A percentile compares a stretch with the other conserved stretches of the same genome.
Conservation (phyloP, 1,139 yeast genomes). For the Torulaspora globosa region DNA sequence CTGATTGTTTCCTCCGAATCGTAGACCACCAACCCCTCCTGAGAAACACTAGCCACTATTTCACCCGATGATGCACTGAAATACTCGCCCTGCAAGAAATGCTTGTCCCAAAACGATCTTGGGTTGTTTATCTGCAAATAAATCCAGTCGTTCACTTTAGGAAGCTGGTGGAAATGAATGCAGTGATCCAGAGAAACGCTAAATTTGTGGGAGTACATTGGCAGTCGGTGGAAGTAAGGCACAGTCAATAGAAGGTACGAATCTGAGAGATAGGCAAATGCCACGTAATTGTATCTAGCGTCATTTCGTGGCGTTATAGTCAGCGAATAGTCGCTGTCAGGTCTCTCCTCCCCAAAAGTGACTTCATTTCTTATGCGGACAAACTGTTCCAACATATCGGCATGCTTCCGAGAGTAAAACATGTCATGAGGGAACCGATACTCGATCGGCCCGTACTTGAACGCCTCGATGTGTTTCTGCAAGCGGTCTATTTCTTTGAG, state of each 20-base stretch:
- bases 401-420: slow-evolving; percentile 27
- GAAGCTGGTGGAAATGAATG: slow-evolving; percentile 61
- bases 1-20: slow-evolving; percentile 19
- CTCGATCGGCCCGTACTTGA: slow-evolving; percentile 40
- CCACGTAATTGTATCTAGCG: slow-evolving; percentile 49
- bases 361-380: slow-evolving; percentile 26
- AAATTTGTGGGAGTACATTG: slow-evolving; percentile 42
- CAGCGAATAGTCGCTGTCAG: slow-evolving; percentile 29
- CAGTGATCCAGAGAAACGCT: slow-evolving; percentile 66
- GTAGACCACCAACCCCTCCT: slow-evolving; percentile 54
- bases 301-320: slow-evolving; percentile 27
- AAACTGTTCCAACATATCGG: slow-evolving; percentile 28
- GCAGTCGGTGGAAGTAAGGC: slow-evolving; percentile 43
- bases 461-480: slow-evolving; percentile 25
- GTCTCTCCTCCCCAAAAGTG: slow-evolving; percentile 21
- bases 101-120: slow-evolving; percentile 53
- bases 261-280: slow-evolving; percentile 62
- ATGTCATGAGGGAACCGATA: slow-evolving; percentile 47
- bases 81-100: slow-evolving; percentile 57
- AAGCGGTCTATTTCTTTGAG: slow-evolving; percentile 13
- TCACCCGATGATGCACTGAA: slow-evolving; percentile 47
- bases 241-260: slow-evolving; percentile 51
- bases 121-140: slow-evolving; percentile 48
- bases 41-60: slow-evolving; percentile 60
- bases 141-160: slow-evolving; percentile 52